Evolutionary conservation across 2,329 filamentous ascomycete genomes (phyloP).

Genomic region (Monilinia aucupariae): DNA sequence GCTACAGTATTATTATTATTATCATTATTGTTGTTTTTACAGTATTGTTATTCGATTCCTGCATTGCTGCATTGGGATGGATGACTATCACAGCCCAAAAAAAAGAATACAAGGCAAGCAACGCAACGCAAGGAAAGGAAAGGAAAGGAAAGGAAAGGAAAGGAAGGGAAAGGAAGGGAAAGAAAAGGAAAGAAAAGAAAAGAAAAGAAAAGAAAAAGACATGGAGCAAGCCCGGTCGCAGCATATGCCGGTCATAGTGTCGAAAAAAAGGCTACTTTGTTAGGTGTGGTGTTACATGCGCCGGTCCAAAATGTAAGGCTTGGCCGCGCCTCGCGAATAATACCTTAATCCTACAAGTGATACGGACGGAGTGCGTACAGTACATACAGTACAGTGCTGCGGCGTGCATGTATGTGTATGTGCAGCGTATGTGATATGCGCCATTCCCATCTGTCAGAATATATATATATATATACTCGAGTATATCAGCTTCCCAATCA

Average conservation of each 20-base stretch:
- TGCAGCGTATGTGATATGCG: background rate
- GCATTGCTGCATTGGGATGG: background rate
- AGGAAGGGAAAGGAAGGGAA: too few relatives aligned
- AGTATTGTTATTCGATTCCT: too few relatives aligned
- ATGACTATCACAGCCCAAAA: background rate
- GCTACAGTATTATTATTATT: too few relatives aligned
- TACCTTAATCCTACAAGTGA: constrained; percentile 3
- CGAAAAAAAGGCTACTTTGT: background rate
- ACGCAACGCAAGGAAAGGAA: too few relatives aligned
- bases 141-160: too few relatives aligned
- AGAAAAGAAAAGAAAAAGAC: too few relatives aligned
- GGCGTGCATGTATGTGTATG: background rate
- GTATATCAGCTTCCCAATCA: background rate
- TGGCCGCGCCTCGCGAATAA: constrained; percentile 13
- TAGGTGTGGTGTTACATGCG: constrained; percentile 12
- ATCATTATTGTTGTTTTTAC: too few relatives aligned
- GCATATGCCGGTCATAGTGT: constrained; percentile 11
- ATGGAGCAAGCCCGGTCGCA: background rate
- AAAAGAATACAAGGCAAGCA: background rate
- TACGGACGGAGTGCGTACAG: background rate
- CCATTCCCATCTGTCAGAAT: constrained; percentile 7
- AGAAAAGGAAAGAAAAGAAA: too few relatives aligned
- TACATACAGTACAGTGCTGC: too few relatives aligned
- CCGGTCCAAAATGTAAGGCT: constrained; percentile 5
- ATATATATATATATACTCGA: too few relatives aligned